phyloP scores from a whole-genome alignment of 2,329 filamentous ascomycete species.

The Xylariaceae sp. region DNA sequence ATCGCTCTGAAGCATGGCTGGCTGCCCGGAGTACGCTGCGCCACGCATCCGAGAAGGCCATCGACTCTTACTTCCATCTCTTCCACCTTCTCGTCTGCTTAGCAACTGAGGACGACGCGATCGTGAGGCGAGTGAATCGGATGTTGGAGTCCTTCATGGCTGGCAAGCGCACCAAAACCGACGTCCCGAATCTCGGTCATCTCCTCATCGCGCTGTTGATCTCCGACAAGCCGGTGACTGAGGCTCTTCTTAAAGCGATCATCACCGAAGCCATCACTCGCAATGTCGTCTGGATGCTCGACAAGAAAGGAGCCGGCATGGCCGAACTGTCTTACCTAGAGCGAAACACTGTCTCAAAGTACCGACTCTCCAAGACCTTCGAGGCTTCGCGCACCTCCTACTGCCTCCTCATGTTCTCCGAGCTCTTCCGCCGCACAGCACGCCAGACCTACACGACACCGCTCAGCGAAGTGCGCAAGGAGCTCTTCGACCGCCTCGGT shows the following conservation, averaged over 20 bases:
- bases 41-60: slow-evolving; percentile 49
- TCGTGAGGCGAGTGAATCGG: slow-evolving; percentile 39
- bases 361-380: slow-evolving; percentile 46
- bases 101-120: slow-evolving; percentile 33
- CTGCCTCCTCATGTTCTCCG: slow-evolving; percentile 49
- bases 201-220: slow-evolving; percentile 46
- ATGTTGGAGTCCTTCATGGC: slow-evolving; percentile 36
- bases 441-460: slow-evolving; percentile 34
- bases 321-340: slow-evolving; percentile 47
- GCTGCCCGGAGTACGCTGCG: slow-evolving; percentile 36
- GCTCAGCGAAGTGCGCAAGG: slow-evolving; percentile 38
- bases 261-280: slow-evolving; percentile 47
- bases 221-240: slow-evolving; percentile 39
- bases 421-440: slow-evolving; percentile 44
- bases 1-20: neutral
- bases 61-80: slow-evolving; percentile 49
- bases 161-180: slow-evolving; percentile 37
- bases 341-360: slow-evolving; percentile 36
- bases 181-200: slow-evolving; percentile 46
- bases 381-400: slow-evolving; percentile 44
- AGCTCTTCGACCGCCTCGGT: slow-evolving; percentile 44
- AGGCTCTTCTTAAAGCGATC: slow-evolving; percentile 37
- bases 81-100: slow-evolving; percentile 49
- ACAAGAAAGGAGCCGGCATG: slow-evolving; percentile 32
- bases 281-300: slow-evolving; percentile 50